phyloP scores from a whole-genome alignment of 129 eudicot genomes.

The Tagetes erecta region DNA sequence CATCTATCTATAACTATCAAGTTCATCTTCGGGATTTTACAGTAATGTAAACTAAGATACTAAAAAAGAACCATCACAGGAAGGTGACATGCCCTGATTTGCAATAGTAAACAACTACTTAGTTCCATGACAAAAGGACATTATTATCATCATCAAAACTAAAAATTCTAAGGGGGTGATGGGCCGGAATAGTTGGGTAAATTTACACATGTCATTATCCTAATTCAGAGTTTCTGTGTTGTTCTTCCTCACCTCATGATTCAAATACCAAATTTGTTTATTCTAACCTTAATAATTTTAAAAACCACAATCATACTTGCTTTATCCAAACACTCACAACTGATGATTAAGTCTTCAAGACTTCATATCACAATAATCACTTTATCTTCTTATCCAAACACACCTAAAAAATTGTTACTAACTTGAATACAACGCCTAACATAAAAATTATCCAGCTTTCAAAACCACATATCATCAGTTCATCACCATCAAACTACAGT shows the following conservation, averaged over 20 bases:
- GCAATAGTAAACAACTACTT: conserved; percentile 10
- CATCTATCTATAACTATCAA: neutral
- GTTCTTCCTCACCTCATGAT: neutral
- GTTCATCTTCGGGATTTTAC: neutral
- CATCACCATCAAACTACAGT: too few species aligned
- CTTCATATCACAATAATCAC: too few species aligned
- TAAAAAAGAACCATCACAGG: conserved; percentile 5
- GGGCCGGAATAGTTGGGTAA: neutral
- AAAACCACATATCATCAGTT: too few species aligned
- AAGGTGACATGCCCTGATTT: neutral
- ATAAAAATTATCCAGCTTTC: too few species aligned
- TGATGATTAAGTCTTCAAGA: neutral
- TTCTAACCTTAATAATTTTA: neutral
- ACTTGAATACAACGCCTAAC: neutral
- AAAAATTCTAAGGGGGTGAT: neutral
- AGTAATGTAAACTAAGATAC: conserved; percentile 16
- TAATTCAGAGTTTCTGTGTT: too few species aligned
- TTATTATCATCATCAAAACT: neutral
- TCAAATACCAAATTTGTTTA: neutral
- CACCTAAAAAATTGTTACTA: neutral
- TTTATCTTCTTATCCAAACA: too few species aligned
- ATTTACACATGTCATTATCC: neutral
- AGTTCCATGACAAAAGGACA: neutral
- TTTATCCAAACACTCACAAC: neutral
- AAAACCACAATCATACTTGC: neutral